Base-by-base conservation (phyloP, 257 asterid genomes). In the Henckelia pumila region DNA sequence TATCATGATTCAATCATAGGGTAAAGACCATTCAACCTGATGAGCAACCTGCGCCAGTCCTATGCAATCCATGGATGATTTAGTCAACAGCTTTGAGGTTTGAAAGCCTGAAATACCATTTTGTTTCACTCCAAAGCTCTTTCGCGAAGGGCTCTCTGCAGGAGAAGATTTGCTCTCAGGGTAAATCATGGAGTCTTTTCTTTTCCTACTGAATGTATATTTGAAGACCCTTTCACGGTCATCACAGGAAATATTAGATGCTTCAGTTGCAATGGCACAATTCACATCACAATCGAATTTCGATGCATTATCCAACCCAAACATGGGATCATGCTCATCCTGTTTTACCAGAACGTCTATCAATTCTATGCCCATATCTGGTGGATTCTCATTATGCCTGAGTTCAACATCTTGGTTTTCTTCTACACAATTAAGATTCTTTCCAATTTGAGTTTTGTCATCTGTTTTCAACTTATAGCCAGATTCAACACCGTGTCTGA, bases 201-300 rank as follows among this genome's bases (percentile, higher is more conserved):
- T 69, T 71, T 77, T 88, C 80, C 89, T 81, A 71, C 80, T 75
- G 78, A 80, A 76, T 32, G 80, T 78, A 63, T 74, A 70, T 68
- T 57, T 73, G 56, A 72, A 56, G 26, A 50, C 55, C 9, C 68
- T 67, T 33, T 55, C 56, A 28, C 64, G 75, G 33, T 64, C 79
- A 49, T 55, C 66, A 47, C 40, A 66, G 37, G 63, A 29, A 30
- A 8, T 30, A 63, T 71, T 25, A 28, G 77, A 71, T 21, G 76
- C 56, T 29, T 78, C 75, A 60, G 57, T 55, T 58, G 64, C 75
- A 77, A 57, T 37, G 33, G 29, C 63, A 20, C 68, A 66, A 55
- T 28, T 71, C 25, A 56, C 52, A 44, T 66, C 73, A 59, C 77
- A 74, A 35, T 69, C 70, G 56, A 76, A 37, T 47, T 33, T 59